phyloP scores from a whole-genome alignment of 768 basidiomycete species.

The Hemileccinum impolitum region DNA sequence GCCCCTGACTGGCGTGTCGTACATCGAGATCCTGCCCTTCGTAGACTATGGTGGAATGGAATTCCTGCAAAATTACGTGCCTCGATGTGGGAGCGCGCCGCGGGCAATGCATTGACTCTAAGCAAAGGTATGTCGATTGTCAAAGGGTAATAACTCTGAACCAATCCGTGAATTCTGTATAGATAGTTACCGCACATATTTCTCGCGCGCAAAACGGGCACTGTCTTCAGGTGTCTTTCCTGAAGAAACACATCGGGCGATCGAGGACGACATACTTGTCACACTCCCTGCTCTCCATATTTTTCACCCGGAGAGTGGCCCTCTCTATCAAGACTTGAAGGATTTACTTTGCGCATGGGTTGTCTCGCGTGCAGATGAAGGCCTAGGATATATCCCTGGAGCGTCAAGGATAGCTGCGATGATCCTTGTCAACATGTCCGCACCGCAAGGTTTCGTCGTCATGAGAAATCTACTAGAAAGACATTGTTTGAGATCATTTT shows the following conservation, averaged over 20 bases:
- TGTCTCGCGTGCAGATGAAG: constrained; percentile 79
- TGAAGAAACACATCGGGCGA: constrained; percentile 50
- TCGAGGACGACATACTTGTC: constrained; percentile 71
- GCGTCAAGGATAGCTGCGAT: constrained; percentile 78
- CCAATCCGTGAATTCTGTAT: background rate
- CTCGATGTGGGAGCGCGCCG: constrained; percentile 79
- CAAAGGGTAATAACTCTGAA: constrained; percentile 3
- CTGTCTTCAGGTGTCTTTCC: constrained; percentile 66
- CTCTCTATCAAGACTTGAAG: constrained; percentile 76
- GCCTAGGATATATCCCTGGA: constrained; percentile 69
- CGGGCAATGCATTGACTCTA: constrained; percentile 78
- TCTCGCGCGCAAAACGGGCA: constrained; percentile 71
- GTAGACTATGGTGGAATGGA: constrained; percentile 84
- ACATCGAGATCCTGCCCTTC: constrained; percentile 57
- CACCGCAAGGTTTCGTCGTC: constrained; percentile 70
- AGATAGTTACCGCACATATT: constrained; percentile 70
- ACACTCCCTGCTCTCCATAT: constrained; percentile 80
- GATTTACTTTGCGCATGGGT: constrained; percentile 88
- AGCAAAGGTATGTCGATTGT: constrained; percentile 59
- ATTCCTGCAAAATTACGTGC: constrained; percentile 82
- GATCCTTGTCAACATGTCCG: constrained; percentile 80
- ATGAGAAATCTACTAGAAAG: constrained; percentile 85
- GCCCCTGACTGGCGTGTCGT: constrained; percentile 82
- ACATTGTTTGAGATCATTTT: constrained; percentile 83
- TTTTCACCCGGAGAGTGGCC: constrained; percentile 72